Percentiles rank a stretch among this genome's conserved stretches.
Conservation (phyloP, 306 rosid species). For the Macrotyloma uniflorum region DNA sequence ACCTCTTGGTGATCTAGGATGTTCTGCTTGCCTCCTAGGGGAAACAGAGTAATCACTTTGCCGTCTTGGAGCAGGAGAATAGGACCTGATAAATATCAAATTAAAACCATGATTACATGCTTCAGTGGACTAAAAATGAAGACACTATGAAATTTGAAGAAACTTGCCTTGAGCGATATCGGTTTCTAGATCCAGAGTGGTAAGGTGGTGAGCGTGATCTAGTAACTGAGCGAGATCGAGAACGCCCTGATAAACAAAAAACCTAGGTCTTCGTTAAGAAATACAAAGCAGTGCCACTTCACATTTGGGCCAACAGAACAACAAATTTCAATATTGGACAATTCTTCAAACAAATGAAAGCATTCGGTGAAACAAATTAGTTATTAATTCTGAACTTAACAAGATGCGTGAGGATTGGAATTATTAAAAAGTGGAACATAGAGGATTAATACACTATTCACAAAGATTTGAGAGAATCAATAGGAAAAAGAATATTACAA, state of each 20-base stretch:
- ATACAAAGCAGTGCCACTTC: neutral
- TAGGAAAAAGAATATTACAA: neutral
- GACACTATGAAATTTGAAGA: neutral
- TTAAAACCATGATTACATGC: constrained; percentile 22
- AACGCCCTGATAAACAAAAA: constrained; percentile 60
- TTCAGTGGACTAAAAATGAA: neutral
- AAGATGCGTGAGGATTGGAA: neutral
- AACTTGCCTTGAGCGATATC: constrained; percentile 86
- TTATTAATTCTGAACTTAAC: neutral
- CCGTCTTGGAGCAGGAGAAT: constrained; percentile 86
- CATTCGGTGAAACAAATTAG: neutral
- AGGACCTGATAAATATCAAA: constrained; percentile 64
- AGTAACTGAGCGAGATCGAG: constrained; percentile 84
- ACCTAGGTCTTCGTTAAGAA: constrained; percentile 11
- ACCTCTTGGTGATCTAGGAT: constrained; percentile 82
- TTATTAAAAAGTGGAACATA: neutral
- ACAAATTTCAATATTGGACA: neutral
- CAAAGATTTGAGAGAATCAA: neutral
- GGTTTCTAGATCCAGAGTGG: constrained; percentile 76
- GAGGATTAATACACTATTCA: neutral
- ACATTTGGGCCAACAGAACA: constrained; percentile 13
- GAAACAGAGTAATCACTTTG: constrained; percentile 77
- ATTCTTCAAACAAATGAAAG: constrained; percentile 1
- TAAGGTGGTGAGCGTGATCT: constrained; percentile 82
- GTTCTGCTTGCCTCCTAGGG: constrained; percentile 72